A percentile compares a stretch with the other conserved stretches of the same genome.
phyloP scores from a whole-genome alignment of 257 asterid species.

The Fraxinus excelsior region DNA sequence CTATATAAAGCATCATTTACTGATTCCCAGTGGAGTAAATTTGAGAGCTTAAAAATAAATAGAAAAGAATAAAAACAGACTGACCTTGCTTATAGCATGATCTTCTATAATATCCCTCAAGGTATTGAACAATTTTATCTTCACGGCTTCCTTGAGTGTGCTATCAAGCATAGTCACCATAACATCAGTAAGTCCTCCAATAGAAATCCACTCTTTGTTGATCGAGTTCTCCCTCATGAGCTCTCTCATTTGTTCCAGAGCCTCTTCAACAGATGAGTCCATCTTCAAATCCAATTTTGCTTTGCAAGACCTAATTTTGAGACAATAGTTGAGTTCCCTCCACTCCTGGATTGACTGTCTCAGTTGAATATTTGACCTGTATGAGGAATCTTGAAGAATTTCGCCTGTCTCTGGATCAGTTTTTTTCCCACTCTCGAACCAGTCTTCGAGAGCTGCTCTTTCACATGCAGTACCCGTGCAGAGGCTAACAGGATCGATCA shows the following conservation, averaged over 20 bases:
- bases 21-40: background rate
- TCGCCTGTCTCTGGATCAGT: conserved; percentile 64
- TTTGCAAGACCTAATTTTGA: conserved; percentile 55
- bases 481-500: conserved; percentile 66
- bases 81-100: conserved; percentile 62
- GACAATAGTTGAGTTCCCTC: conserved; percentile 66
- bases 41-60: background rate
- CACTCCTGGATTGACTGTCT: conserved; percentile 67
- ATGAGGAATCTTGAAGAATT: conserved; percentile 44
- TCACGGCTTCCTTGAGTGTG: conserved; percentile 25
- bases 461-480: conserved; percentile 71
- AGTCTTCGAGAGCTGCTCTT: conserved; percentile 46
- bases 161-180: conserved; percentile 35
- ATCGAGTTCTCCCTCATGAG: conserved; percentile 45
- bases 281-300: conserved; percentile 33
- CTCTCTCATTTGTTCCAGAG: conserved; percentile 41
- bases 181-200: conserved; percentile 49
- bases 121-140: conserved; percentile 30
- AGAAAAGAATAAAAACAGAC: background rate
- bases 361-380: conserved; percentile 52
- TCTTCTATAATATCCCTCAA: conserved; percentile 51
- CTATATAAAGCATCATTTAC: background rate
- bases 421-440: conserved; percentile 47
- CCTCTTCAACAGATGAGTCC: conserved; percentile 36
- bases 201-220: conserved; percentile 63